Percentiles rank a stretch among this genome's conserved stretches.
phyloP scores from a whole-genome alignment of 2,329 filamentous ascomycete genomes.

The Tolypocladium ovalisporum region DNA sequence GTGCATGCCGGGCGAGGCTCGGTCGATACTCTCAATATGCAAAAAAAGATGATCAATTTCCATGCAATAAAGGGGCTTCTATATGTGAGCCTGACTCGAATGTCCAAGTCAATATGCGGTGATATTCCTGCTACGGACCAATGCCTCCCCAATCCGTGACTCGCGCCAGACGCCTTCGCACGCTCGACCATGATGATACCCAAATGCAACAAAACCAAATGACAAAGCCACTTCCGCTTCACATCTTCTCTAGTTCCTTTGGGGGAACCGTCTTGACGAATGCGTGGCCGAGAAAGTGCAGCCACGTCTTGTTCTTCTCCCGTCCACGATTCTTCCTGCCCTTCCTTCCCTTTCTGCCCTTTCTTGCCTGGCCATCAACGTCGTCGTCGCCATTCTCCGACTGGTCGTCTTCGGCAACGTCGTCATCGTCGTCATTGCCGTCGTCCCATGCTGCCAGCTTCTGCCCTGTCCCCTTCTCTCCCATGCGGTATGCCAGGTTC shows the following conservation, averaged over 20 bases:
- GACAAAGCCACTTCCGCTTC: background rate
- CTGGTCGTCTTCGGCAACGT: constrained; percentile 13
- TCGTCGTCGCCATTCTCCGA: constrained; percentile 11
- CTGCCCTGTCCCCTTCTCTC: constrained; percentile 19
- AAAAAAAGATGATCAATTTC: background rate
- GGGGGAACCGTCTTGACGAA: constrained; percentile 65
- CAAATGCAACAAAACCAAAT: background rate
- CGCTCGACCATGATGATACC: constrained; percentile 1
- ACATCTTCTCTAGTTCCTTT: constrained; percentile 49
- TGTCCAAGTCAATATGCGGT: background rate
- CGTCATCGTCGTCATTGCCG: constrained; percentile 15
- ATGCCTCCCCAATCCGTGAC: background rate
- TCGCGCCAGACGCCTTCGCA: constrained; percentile 3
- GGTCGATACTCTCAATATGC: background rate
- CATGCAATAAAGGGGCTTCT: background rate
- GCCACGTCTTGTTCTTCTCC: constrained; percentile 58
- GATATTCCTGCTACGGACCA: background rate
- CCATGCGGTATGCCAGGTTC: constrained; percentile 70
- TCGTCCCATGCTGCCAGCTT: constrained; percentile 9
- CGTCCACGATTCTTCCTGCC: constrained; percentile 41
- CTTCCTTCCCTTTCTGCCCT: constrained; percentile 29
- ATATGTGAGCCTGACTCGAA: background rate
- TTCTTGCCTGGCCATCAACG: constrained; percentile 31
- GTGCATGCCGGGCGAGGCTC: background rate
- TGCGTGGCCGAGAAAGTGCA: constrained; percentile 64